These are phyloP conservation scores for Yamadazyma atmosphaerica DNA, from an alignment of 1,139 yeast species.

Conservation along the genomic window DNA sequence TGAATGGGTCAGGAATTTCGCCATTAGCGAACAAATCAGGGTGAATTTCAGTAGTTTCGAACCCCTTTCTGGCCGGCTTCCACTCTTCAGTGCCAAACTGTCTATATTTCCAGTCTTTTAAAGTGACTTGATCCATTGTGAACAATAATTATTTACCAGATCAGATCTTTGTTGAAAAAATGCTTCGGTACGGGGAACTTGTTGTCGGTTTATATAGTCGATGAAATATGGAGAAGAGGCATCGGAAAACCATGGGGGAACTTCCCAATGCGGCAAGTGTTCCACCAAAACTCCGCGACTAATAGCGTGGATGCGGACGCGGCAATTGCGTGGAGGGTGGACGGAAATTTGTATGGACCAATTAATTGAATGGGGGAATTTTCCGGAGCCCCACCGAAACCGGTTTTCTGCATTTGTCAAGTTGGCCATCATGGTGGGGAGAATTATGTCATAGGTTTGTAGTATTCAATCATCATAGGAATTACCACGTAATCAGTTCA, in stretches of 20 bases:
- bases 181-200: background rate
- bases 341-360: background rate
- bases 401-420: background rate
- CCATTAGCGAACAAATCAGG: slow-evolving; percentile 36
- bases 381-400: background rate
- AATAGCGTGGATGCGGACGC: background rate
- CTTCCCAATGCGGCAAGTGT: background rate
- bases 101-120: slow-evolving; percentile 13
- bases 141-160: no score
- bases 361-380: background rate
- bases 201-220: background rate
- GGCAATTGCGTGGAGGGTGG: background rate
- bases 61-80: slow-evolving; percentile 11
- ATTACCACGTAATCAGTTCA: no score
- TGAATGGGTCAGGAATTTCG: slow-evolving; percentile 45
- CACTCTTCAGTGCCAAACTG: slow-evolving; percentile 11
- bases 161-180: no score
- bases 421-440: background rate
- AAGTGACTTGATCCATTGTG: slow-evolving; percentile 3
- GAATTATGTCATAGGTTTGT: background rate
- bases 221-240: background rate
- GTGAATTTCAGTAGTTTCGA: slow-evolving; percentile 29
- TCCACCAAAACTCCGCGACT: slow-evolving; percentile 1
- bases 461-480: no score
- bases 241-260: background rate